phyloP scores from a whole-genome alignment of 1,284 basidiomycete genomes.

The Irpex sp. region DNA sequence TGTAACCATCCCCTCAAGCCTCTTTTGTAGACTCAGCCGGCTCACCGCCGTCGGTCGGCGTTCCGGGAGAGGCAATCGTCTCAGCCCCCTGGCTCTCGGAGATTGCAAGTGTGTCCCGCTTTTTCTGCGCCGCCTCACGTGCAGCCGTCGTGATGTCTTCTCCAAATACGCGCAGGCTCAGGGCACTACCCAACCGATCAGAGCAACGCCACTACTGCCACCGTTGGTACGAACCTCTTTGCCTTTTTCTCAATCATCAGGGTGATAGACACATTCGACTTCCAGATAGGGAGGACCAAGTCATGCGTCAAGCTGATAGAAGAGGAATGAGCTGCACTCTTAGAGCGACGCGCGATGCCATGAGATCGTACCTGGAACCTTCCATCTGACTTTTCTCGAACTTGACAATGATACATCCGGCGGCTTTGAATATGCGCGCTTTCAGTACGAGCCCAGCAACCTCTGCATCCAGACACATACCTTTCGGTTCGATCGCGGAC shows the following conservation, averaged over 20 bases:
- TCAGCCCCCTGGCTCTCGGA: background rate
- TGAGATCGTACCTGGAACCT: conserved; percentile 2
- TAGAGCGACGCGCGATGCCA: background rate
- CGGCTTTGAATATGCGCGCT: background rate
- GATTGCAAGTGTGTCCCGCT: conserved; percentile 7
- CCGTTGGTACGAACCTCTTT: conserved; percentile 59
- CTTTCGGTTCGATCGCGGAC: conserved; percentile 40
- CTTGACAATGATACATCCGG: conserved; percentile 14
- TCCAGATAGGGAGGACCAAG: conserved; percentile 86
- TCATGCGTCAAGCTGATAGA: conserved; percentile 63
- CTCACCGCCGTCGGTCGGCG: background rate
- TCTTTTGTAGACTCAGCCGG: background rate
- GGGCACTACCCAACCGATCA: conserved; percentile 43
- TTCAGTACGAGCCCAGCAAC: conserved; percentile 2
- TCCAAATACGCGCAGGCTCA: conserved; percentile 78
- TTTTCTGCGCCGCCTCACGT: conserved; percentile 27
- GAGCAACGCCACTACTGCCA: background rate
- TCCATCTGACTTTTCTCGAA: conserved; percentile 11
- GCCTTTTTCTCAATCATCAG: conserved; percentile 95
- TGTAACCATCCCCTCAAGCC: background rate
- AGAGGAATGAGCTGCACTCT: background rate
- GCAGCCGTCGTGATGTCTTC: conserved; percentile 65
- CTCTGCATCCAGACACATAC: conserved; percentile 36
- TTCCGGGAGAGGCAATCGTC: background rate
- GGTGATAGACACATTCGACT: conserved; percentile 79